A percentile compares a stretch with the other conserved stretches of the same genome.
phyloP scores from a whole-genome alignment of 129 eudicot genomes.

The Chrysanthemum lavandulifolium region DNA sequence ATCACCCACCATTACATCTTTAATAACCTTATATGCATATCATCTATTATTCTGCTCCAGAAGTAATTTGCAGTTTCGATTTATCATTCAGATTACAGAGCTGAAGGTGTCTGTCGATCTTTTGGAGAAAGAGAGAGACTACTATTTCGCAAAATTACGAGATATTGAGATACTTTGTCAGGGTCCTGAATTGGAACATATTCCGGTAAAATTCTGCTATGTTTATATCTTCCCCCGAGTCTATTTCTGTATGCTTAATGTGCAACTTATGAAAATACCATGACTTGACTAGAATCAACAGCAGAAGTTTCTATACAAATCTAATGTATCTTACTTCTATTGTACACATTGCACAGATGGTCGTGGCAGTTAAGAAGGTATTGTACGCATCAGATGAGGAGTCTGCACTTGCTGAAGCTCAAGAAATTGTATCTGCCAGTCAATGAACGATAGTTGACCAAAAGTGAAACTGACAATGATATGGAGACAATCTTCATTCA shows the following conservation, averaged over 20 bases:
- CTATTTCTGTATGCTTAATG: slow-evolving; percentile 9
- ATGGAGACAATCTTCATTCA: slow-evolving; percentile 24
- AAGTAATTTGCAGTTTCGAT: slow-evolving; percentile 9
- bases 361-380: slow-evolving; percentile 68
- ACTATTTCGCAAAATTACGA: slow-evolving; percentile 77
- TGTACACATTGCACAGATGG: slow-evolving; percentile 53
- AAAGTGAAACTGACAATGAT: slow-evolving; percentile 30
- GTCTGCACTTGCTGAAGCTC: slow-evolving; percentile 75
- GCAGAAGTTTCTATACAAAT: neutral
- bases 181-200: slow-evolving; percentile 62
- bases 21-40: neutral
- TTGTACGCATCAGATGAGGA: slow-evolving; percentile 74
- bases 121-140: slow-evolving; percentile 89
- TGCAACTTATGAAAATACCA: neutral
- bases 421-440: slow-evolving; percentile 38
- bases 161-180: slow-evolving; percentile 90
- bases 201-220: slow-evolving; percentile 46
- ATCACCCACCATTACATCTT: neutral
- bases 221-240: slow-evolving; percentile 20
- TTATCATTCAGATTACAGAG: slow-evolving; percentile 62
- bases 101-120: slow-evolving; percentile 76
- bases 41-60: neutral
- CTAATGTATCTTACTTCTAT: neutral
- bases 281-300: neutral
- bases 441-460: slow-evolving; percentile 16